A percentile compares a stretch with the other conserved stretches of the same genome.
Conservation (phyloP, 2,329 filamentous ascomycete genomes). For the Aspergillus awamori region DNA sequence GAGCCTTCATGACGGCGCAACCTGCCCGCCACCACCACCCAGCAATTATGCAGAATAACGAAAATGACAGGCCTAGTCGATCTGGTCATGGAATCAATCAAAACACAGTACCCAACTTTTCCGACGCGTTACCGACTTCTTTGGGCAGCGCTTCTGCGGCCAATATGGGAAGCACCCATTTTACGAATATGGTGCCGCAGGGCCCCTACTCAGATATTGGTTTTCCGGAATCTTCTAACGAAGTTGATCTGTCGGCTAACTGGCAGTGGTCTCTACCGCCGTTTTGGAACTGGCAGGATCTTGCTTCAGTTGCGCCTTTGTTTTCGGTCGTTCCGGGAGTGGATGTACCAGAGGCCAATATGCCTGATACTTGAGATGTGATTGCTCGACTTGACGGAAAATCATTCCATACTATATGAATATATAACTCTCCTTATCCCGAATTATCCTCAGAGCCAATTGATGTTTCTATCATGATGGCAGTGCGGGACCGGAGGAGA, state of each 20-base stretch:
- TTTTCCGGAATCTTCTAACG: not conserved
- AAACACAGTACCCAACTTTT: not conserved
- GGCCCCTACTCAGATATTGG: not conserved
- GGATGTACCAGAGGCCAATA: not conserved
- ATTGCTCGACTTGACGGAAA: not conserved
- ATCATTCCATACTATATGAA: not conserved
- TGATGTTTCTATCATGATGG: slow-evolving; percentile 15
- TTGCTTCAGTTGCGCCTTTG: not conserved
- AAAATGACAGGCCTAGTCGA: not conserved
- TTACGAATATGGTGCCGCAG: not conserved
- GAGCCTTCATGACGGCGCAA: not conserved
- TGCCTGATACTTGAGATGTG: not conserved
- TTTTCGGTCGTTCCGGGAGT: not conserved
- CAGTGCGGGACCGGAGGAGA: slow-evolving; percentile 18
- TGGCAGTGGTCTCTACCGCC: slow-evolving; percentile 14
- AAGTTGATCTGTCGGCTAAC: slow-evolving; percentile 1
- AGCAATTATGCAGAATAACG: not conserved
- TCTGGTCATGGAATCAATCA: not conserved
- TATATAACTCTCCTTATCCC: not conserved
- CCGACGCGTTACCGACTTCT: not conserved
- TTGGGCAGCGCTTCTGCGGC: not conserved
- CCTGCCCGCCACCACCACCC: not conserved
- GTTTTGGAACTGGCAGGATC: slow-evolving; percentile 20
- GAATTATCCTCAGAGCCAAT: slow-evolving; percentile 6
- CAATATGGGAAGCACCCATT: not conserved